Percentiles rank a stretch among this genome's conserved stretches.
These are phyloP conservation scores for Cucurbita ficifolia DNA, from an alignment of 306 rosid species.

Conservation along the genomic window DNA sequence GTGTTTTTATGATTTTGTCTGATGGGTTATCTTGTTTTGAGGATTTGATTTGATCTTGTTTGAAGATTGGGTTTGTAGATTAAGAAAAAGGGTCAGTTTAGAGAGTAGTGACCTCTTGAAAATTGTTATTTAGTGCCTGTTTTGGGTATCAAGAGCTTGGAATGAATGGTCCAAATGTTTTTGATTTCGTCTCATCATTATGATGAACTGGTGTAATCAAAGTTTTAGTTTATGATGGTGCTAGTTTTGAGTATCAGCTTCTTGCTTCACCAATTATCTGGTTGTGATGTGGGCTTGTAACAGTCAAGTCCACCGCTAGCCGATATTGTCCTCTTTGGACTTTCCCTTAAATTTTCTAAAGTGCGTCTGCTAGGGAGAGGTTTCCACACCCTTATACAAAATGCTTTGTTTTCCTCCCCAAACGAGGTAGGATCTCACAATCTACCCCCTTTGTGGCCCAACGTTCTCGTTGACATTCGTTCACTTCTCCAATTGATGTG, in stretches of 20 bases:
- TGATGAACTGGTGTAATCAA: not conserved
- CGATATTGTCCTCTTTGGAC: no score
- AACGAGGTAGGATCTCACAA: no score
- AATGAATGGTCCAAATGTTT: not conserved
- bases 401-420: no score
- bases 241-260: not conserved
- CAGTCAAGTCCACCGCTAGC: no score
- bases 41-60: not conserved
- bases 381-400: no score
- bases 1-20: not conserved
- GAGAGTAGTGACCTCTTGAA: not conserved
- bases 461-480: no score
- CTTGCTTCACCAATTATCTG: not conserved
- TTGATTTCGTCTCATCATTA: not conserved
- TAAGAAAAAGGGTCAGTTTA: not conserved
- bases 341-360: no score
- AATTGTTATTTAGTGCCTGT: not conserved
- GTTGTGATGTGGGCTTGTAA: not conserved
- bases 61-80: not conserved
- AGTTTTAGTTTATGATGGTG: not conserved
- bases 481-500: no score
- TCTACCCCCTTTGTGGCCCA: no score
- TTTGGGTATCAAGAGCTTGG: not conserved
- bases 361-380: no score
- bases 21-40: not conserved